Conservation (phyloP, 257 asterid species). For the Salvia splendens region DNA sequence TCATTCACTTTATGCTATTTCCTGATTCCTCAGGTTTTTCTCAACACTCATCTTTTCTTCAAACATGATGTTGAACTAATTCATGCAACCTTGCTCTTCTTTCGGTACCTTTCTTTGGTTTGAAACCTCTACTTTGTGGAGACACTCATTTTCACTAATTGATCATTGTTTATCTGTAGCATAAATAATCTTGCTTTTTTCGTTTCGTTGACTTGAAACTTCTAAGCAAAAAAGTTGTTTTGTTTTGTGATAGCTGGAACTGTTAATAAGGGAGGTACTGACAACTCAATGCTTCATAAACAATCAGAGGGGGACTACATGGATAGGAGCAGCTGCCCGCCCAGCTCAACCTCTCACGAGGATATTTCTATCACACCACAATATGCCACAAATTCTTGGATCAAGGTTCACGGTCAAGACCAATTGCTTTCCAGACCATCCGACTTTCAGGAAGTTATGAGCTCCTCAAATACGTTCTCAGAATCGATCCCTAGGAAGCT, state of each 20-base stretch:
- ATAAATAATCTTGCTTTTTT: not conserved
- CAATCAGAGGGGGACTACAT: conserved; percentile 42
- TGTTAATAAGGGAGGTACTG: conserved; percentile 51
- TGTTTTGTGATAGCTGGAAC: conserved; percentile 44
- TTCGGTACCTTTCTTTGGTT: conserved; percentile 13
- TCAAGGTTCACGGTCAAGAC: conserved; percentile 58
- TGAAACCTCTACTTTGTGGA: not conserved
- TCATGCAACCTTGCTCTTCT: not conserved
- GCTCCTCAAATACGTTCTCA: conserved; percentile 43
- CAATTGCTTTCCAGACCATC: conserved; percentile 48
- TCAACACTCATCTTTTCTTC: not conserved
- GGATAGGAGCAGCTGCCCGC: conserved; percentile 43
- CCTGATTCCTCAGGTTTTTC: not conserved
- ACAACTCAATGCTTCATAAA: conserved; percentile 41
- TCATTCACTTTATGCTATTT: conserved; percentile 8
- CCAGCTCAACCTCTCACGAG: conserved; percentile 57
- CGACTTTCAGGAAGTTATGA: conserved; percentile 44
- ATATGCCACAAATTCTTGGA: conserved; percentile 56
- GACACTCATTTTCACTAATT: not conserved
- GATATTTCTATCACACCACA: conserved; percentile 43
- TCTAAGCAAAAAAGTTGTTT: conserved; percentile 5
- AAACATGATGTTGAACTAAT: not conserved
- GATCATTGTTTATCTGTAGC: not conserved
- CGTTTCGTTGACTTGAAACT: conserved; percentile 20
- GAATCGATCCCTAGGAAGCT: conserved; percentile 42